Evolutionary conservation across 2,329 filamentous ascomycete genomes (phyloP).

Genomic region (Esteya vermicola): DNA sequence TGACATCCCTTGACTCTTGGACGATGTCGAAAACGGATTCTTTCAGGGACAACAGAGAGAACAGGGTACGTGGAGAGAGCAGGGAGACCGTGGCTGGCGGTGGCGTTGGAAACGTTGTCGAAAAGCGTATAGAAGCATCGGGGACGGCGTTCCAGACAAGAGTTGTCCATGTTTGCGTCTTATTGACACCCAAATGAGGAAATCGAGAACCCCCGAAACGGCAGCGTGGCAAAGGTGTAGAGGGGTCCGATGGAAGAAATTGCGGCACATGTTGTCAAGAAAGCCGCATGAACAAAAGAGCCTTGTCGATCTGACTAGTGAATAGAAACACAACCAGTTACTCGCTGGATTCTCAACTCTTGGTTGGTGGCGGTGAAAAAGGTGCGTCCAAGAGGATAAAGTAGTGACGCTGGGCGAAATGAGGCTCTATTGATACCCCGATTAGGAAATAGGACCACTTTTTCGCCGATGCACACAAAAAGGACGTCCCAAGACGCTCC

Average conservation of each 20-base stretch:
- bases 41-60: too few relatives aligned
- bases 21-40: too few relatives aligned
- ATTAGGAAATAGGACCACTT: conserved; percentile 6
- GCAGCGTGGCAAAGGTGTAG: background rate
- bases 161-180: background rate
- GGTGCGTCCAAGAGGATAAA: background rate
- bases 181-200: conserved; percentile 4
- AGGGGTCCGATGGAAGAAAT: background rate
- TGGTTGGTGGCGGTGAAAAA: background rate
- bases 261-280: background rate
- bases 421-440: conserved; percentile 12
- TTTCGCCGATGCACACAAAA: background rate
- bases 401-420: conserved; percentile 1
- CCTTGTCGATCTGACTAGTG: too few relatives aligned
- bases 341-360: background rate
- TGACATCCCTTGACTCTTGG: too few relatives aligned
- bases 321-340: too few relatives aligned
- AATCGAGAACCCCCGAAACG: background rate
- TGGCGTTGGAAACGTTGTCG: too few relatives aligned
- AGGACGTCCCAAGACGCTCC: too few relatives aligned
- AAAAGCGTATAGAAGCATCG: too few relatives aligned
- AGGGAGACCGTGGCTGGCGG: too few relatives aligned
- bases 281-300: too few relatives aligned
- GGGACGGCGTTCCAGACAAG: too few relatives aligned
- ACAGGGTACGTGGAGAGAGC: too few relatives aligned